Evolutionary conservation across 257 asterid species (phyloP).

Genomic region (Fraxinus anomala): DNA sequence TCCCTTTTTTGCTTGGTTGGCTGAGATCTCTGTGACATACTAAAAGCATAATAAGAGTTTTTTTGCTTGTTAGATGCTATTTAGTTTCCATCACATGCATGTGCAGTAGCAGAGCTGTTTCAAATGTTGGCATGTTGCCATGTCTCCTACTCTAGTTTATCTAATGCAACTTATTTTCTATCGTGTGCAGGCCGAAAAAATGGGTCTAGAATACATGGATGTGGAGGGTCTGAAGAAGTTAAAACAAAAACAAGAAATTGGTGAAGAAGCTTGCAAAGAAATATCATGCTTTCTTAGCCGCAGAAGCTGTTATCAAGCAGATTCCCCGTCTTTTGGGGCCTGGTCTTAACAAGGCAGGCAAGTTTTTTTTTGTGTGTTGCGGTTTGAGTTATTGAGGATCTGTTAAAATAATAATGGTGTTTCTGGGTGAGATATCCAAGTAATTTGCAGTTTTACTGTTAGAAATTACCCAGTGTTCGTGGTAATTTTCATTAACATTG

Average conservation of each 20-base stretch:
- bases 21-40: background rate
- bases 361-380: background rate
- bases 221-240: constrained; percentile 31
- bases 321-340: constrained; percentile 35
- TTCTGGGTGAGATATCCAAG: background rate
- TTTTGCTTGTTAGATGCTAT: background rate
- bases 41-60: background rate
- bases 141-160: no score
- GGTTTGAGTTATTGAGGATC: background rate
- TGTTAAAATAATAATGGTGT: background rate
- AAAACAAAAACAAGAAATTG: constrained; percentile 32
- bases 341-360: constrained; percentile 33
- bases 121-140: no score
- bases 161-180: background rate
- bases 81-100: background rate
- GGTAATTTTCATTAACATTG: no score
- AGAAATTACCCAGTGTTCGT: no score
- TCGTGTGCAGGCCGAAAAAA: constrained; percentile 16
- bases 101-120: background rate
- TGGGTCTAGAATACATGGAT: constrained; percentile 32
- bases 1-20: background rate
- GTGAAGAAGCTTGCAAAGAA: constrained; percentile 34
- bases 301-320: constrained; percentile 24
- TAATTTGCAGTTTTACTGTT: no score
- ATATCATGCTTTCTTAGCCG: constrained; percentile 27